phyloP scores from a whole-genome alignment of 176 grass and related monocot genomes.

The Hyparrhenia diplandra region DNA sequence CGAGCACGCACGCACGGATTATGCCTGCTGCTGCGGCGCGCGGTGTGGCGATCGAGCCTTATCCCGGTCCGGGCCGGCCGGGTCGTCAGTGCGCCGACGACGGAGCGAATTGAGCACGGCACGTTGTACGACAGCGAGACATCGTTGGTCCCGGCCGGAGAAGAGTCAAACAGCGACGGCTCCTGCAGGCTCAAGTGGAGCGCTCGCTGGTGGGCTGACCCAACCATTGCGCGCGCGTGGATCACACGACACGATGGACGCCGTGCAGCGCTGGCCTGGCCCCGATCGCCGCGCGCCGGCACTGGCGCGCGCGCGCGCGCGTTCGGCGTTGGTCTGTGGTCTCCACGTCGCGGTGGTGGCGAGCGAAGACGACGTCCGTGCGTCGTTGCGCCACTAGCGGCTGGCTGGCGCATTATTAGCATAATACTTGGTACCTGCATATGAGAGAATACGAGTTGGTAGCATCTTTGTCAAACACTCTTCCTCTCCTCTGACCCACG shows the following conservation, averaged over 20 bases:
- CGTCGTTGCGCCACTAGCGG: background rate
- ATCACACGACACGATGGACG: background rate
- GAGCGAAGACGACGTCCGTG: too few species aligned
- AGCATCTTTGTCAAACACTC: background rate
- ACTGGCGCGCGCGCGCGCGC: background rate
- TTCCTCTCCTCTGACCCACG: background rate
- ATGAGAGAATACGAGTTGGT: background rate
- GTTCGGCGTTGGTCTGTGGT: background rate
- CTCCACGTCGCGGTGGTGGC: too few species aligned
- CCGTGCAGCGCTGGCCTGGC: background rate
- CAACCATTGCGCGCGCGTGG: background rate
- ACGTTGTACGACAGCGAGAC: background rate
- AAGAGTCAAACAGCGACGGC: slow-evolving; percentile 19
- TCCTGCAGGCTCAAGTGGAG: background rate
- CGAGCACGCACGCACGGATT: background rate
- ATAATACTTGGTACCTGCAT: background rate
- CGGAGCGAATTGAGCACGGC: background rate
- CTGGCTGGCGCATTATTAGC: background rate
- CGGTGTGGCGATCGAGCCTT: background rate
- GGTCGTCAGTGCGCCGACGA: background rate
- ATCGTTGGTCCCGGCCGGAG: background rate
- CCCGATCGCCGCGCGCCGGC: background rate
- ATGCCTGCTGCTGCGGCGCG: background rate
- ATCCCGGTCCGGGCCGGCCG: background rate
- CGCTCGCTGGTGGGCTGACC: background rate